Evolutionary conservation across 2,329 filamentous ascomycete species (phyloP), one percentile per base, ranked within the genome.

Genomic region (Rutstroemia sp.): DNA sequence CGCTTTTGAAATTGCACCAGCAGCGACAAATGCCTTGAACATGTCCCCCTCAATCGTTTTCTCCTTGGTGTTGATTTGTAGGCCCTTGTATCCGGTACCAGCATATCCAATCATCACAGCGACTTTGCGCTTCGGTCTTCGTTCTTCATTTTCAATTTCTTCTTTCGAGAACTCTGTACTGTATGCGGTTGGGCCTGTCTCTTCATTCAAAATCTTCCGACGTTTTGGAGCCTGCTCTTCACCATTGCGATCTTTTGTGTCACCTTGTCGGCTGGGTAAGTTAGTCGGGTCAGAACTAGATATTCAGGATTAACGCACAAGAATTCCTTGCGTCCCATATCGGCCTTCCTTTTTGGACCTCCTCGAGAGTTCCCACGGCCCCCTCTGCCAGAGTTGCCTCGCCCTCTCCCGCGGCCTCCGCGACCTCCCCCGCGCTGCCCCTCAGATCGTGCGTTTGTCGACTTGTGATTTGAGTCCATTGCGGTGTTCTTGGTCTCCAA

Each of bases 41-140:
- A 99, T 77, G 65, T 99, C 94, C 45, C 92, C 89, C 74, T 99
- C 94, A 61, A 99, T 97, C 0, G 92, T 99, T 75, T 91, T 92
- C 69, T 96, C 85, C 61, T 84, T 75, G 65, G 78, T 78, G 70
- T 86, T 85, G 69, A 99, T 88, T 74, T 99, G 94, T 86, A 99
- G 95, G 67, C 94, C 94, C 74, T 90, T 92, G 77, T 99, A 99
- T 16, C 94, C 94, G 9, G 90, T 96, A 50, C 94, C 94, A 5
- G 92, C 91, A 72, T 99, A 99, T 16, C 94, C 94, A 65, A 99
- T 86, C 77, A 97, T 76, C 34, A 99, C 91, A 42, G 92, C 94
- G 50, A 96, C 92, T 76, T 99, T 99, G 72, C 89, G 86, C 79
- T 99, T 99, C 23, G 94, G 94, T 56, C 84, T 84, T 61, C 92